Conservation (phyloP, 1,284 basidiomycete genomes). For the Puccinia horiana region DNA sequence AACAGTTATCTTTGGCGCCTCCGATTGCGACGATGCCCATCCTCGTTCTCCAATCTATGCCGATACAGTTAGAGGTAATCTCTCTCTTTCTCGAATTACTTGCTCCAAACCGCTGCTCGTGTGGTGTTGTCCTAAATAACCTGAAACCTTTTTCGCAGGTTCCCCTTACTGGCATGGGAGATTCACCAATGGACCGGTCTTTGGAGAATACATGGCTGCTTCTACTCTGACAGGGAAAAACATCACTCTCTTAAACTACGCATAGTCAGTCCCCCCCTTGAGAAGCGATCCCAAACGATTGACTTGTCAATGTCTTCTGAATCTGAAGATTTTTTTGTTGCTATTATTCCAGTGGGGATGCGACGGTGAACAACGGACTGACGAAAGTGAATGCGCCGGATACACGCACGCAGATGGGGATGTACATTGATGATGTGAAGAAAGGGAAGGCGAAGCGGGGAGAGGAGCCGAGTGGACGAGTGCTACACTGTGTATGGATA, state of each 20-base stretch:
- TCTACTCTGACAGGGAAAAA: conserved; percentile 24
- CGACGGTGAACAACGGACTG: conserved; percentile 28
- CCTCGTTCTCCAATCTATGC: conserved; percentile 22
- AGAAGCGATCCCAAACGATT: not conserved
- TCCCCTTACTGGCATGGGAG: conserved; percentile 35
- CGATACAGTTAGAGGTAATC: conserved; percentile 28
- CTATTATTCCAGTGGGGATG: conserved; percentile 23
- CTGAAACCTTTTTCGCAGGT: not conserved
- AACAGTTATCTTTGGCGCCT: conserved; percentile 44
- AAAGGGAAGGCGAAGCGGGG: not conserved
- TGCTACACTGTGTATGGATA: conserved; percentile 33
- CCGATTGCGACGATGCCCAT: conserved; percentile 43
- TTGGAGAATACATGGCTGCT: conserved; percentile 29
- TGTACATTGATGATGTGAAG: conserved; percentile 8
- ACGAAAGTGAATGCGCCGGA: conserved; percentile 30
- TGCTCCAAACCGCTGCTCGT: not conserved
- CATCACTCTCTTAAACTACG: conserved; percentile 39
- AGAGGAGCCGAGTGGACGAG: not conserved
- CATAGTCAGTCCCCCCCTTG: conserved; percentile 16
- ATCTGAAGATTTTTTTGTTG: not conserved
- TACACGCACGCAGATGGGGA: conserved; percentile 19
- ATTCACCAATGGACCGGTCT: conserved; percentile 43
- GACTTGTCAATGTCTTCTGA: not conserved
- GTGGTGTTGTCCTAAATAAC: not conserved
- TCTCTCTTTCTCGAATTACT: not conserved